Base-by-base conservation (phyloP, 164 flowering plant genomes). In the Tetrastigma voinierianum region DNA sequence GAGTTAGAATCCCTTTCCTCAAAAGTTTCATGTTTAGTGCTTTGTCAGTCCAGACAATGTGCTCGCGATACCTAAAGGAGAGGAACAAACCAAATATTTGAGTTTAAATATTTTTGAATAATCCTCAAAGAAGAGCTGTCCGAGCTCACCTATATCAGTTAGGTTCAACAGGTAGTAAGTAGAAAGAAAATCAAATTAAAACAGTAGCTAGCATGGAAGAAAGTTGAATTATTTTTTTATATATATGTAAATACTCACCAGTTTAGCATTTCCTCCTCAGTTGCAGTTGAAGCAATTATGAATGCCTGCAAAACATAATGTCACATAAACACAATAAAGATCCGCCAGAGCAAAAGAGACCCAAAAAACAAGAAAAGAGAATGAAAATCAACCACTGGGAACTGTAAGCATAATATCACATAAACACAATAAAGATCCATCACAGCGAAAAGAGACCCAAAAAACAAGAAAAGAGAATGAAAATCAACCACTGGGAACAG, bases 251-350 rank as follows among this genome's bases (percentile, higher is more conserved):
- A 16, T 21, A 45, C 13, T 57, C 84, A 93, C 99, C 99, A 96
- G 66, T 58, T 78, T 47, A 80, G 79, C 97, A 88, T 88, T 76
- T 91, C 97, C 62, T 91, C 97, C 78, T 84, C 88, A 14, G 97
- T 88, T n/a, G 90, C 90, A 66, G 97, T 91, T 57, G 97, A 91
- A 71, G 97, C 97, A 80, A n/a, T 88, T 73, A 96, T 91, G 72
- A 96, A 96, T 47, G 98, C 99, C 99, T 96, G 90, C 77, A 67
- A 44, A 19, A n/a, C 46, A 64, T 23, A 56, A 52, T 47, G 40
- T 32, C 6, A 32, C 40, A 32, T 32, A 32, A 24, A 60, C 43
- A 54, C 9, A 65, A 49, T 4, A 55, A 7, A 40, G 20, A 53
- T 32, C 40, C 40, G 6, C 6, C 3, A 46, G 6, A 17, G n/a